A percentile compares a stretch with the other conserved stretches of the same genome.
phyloP scores from a whole-genome alignment of 352 stramenopile species.

The Phytophthora sp. region DNA sequence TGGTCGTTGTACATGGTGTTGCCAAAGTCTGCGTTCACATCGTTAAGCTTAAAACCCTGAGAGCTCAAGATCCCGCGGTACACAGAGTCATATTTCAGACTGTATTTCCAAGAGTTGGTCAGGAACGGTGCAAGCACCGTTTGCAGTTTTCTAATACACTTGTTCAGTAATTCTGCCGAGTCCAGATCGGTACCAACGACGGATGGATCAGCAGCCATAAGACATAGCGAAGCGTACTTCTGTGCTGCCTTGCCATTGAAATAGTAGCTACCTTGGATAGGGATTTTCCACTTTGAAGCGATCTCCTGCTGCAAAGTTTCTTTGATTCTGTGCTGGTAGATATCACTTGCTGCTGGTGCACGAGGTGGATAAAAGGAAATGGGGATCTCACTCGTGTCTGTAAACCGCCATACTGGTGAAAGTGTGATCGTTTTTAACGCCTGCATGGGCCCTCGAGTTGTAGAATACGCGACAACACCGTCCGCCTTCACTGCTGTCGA shows the following conservation, averaged over 20 bases:
- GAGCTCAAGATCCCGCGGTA: slow-evolving; percentile 56
- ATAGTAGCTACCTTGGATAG: slow-evolving; percentile 54
- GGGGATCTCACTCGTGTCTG: slow-evolving; percentile 46
- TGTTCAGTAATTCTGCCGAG: too few species aligned
- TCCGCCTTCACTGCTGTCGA: slow-evolving; percentile 41
- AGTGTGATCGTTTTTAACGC: slow-evolving; percentile 51
- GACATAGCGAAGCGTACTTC: slow-evolving; percentile 60
- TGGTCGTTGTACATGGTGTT: slow-evolving; percentile 69
- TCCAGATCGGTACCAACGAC: too few species aligned
- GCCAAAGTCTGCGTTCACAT: slow-evolving; percentile 58
- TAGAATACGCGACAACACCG: slow-evolving; percentile 45
- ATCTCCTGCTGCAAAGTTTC: slow-evolving; percentile 47
- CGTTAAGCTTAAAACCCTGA: slow-evolving; percentile 46
- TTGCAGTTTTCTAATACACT: slow-evolving; percentile 48
- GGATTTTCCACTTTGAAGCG: slow-evolving; percentile 43
- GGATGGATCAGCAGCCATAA: slow-evolving; percentile 49
- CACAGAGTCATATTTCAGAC: slow-evolving; percentile 50
- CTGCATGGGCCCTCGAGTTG: slow-evolving; percentile 65
- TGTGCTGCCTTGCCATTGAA: slow-evolving; percentile 62
- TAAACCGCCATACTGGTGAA: slow-evolving; percentile 54
- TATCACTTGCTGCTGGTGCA: slow-evolving; percentile 30
- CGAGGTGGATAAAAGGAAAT: slow-evolving; percentile 57
- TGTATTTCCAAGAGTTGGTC: slow-evolving; percentile 47
- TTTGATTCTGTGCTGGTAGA: slow-evolving; percentile 45
- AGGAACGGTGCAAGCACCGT: slow-evolving; percentile 47